Evolutionary conservation across 352 stramenopile genomes (phyloP).

Genomic region (Globisporangium spinosum): DNA sequence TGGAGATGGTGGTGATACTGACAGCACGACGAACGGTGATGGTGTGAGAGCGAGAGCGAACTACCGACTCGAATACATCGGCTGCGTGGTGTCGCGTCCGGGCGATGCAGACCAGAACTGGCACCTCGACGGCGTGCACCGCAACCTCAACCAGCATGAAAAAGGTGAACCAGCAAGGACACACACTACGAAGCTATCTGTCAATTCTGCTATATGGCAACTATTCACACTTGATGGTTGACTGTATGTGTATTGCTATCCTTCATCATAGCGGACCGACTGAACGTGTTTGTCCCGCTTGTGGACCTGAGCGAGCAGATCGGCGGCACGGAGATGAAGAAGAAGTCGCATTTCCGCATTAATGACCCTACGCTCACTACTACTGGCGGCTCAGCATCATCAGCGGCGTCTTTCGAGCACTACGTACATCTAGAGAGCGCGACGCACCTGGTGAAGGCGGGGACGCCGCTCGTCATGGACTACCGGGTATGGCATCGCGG

Average conservation of each 20-base stretch:
- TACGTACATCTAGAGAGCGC: constrained; percentile 53
- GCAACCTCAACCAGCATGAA: constrained; percentile 44
- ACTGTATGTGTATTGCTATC: not conserved
- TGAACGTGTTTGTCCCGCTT: constrained; percentile 77
- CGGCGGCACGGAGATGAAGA: constrained; percentile 74
- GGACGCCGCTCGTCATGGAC: constrained; percentile 70
- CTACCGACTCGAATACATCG: constrained; percentile 63
- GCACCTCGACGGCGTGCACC: constrained; percentile 75
- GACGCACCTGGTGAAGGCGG: constrained; percentile 44
- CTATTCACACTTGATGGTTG: not conserved
- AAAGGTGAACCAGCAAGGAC: constrained; percentile 25
- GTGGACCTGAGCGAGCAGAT: constrained; percentile 40
- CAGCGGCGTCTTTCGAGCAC: constrained; percentile 31
- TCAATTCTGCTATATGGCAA: no score
- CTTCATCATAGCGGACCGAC: constrained; percentile 40
- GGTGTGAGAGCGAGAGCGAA: not conserved
- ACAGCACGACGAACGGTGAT: not conserved
- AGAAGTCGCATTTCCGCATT: constrained; percentile 44
- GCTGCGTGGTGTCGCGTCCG: constrained; percentile 60
- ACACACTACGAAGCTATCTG: no score
- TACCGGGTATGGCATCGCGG: constrained; percentile 78
- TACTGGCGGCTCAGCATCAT: constrained; percentile 17
- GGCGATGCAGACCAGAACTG: constrained; percentile 71
- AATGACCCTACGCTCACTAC: constrained; percentile 10
- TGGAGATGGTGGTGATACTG: constrained; percentile 19